Evolutionary conservation across 2,329 filamentous ascomycete genomes (phyloP), one percentile per base, ranked within the genome.

Genomic region (Diplodia corticola): DNA sequence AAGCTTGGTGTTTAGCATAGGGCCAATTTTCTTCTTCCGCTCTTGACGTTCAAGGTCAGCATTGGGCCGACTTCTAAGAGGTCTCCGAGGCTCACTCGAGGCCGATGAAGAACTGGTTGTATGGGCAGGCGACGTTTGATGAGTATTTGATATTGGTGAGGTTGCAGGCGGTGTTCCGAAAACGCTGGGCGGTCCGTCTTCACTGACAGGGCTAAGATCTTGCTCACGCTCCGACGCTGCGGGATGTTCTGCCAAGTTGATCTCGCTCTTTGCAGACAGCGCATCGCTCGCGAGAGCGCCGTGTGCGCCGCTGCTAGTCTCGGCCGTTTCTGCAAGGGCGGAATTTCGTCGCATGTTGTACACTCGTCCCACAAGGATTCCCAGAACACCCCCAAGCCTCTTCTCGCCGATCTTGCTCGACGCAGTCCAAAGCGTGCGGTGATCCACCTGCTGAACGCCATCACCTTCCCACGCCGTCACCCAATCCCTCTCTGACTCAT

Each of bases 351-450:
- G 78, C 76, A 83, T 77, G 67, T 91, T 88, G 73, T 87, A 89
- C 35, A 92, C 81, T 57, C 88, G 84, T 1, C 89, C 88, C 2
- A 91, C 84, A 0, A 92, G 76, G 7, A 90, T 83, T 3, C 90
- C 90, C 3, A 92, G 78, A 10, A 91, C 85, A 13, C 90, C 89
- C 5, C 89, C 89, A 5, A 91, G 76, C 66, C 89, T 81, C 71
- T 85, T 85, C 59, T 88, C 84, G n/a, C 87, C 83, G 59, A 90
- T 86, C 12, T 77, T 82, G 66, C 72, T 76, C 26, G 74, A 69
- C 22, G 73, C 87, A 30, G 84, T 87, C 81, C 83, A 86, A 63
- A 79, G 78, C 7, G 84, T 83, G 53, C 81, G 79, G 70, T 87
- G 82, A 72, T 90, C 88, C 13, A 90, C 83, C 75, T 91, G 89